Evolutionary conservation across 2,329 filamentous ascomycete species (phyloP).

Genomic region (Monilinia polystroma): DNA sequence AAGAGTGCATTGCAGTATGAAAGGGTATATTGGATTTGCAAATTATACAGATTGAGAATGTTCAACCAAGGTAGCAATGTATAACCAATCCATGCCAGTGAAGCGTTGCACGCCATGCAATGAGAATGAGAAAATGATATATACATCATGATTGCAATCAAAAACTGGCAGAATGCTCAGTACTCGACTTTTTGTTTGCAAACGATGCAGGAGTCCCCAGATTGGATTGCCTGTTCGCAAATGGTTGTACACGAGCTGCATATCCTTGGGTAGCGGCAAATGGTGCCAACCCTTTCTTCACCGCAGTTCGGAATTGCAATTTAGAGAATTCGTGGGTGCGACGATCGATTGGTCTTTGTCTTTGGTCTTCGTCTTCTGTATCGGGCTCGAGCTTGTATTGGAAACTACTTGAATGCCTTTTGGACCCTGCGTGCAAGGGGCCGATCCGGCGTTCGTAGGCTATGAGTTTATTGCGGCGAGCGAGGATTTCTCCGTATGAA

Average conservation of each 20-base stretch:
- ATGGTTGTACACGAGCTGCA: slow-evolving; percentile 5
- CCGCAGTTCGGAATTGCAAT: background rate
- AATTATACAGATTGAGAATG: background rate
- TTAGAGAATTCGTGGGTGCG: slow-evolving; percentile 26
- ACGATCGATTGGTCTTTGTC: slow-evolving; percentile 26
- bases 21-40: background rate
- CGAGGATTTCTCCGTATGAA: slow-evolving; percentile 32
- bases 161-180: background rate
- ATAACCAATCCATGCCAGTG: background rate
- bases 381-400: slow-evolving; percentile 6
- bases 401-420: background rate
- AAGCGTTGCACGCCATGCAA: background rate
- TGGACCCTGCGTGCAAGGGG: background rate
- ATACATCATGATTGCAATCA: background rate
- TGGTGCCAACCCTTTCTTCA: background rate
- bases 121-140: background rate
- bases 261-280: slow-evolving; percentile 10
- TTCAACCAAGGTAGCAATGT: background rate
- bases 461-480: slow-evolving; percentile 40
- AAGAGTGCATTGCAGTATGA: no score
- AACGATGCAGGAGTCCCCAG: slow-evolving; percentile 9
- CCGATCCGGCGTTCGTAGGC: slow-evolving; percentile 34
- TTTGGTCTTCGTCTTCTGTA: slow-evolving; percentile 3
- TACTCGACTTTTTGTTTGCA: slow-evolving; percentile 10
- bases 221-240: slow-evolving; percentile 4